Evolutionary conservation across 2,329 filamentous ascomycete genomes (phyloP).

Genomic region (Bipolaris zeicola): DNA sequence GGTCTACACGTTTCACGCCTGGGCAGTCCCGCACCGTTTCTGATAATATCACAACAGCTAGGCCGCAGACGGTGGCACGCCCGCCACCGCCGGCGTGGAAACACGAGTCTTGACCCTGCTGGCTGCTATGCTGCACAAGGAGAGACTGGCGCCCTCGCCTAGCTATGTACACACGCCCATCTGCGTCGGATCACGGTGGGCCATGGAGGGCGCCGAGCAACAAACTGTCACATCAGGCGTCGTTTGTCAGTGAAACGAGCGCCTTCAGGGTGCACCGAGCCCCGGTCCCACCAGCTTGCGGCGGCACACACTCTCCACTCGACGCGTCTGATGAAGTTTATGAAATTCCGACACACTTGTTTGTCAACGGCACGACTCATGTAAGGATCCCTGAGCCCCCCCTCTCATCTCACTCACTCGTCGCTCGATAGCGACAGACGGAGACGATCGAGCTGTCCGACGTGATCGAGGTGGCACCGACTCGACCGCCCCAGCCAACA

Average conservation of each 20-base stretch:
- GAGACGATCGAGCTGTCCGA: neutral
- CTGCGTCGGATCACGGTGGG: neutral
- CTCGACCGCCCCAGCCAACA: neutral
- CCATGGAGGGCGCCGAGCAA: neutral
- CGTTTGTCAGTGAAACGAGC: constrained; percentile 9
- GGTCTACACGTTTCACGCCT: constrained; percentile 30
- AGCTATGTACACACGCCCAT: no score
- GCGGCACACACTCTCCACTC: constrained; percentile 3
- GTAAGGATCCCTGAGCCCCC: neutral
- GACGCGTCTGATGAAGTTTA: constrained; percentile 1
- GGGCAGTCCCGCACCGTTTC: constrained; percentile 9
- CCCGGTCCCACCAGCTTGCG: constrained; percentile 12
- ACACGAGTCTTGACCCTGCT: constrained; percentile 1
- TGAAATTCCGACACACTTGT: constrained; percentile 7
- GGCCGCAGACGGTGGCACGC: constrained; percentile 1
- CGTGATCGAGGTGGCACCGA: neutral
- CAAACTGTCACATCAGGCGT: neutral
- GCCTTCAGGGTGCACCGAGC: constrained; percentile 2
- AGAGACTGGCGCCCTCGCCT: neutral
- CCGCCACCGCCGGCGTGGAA: constrained; percentile 4
- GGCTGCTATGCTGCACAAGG: neutral
- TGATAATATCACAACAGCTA: constrained; percentile 8
- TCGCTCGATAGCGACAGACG: neutral
- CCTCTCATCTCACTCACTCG: constrained; percentile 4
- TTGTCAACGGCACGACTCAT: constrained; percentile 9